Evolutionary conservation across 345 rosid genomes (phyloP).

Genomic region (Hypericum androsaemum): DNA sequence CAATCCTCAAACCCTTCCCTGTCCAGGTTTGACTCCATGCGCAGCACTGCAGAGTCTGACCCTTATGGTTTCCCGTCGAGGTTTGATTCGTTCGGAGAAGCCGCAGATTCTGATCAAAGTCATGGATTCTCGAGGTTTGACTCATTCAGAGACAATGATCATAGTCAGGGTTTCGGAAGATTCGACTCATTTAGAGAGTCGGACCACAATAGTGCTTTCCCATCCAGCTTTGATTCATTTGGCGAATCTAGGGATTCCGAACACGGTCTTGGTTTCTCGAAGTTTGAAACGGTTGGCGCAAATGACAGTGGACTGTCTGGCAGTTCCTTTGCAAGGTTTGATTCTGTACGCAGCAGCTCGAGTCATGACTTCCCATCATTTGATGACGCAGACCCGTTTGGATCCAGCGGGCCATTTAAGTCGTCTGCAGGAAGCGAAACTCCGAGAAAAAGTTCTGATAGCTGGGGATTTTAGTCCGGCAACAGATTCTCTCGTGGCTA

Average conservation of each 20-base stretch:
- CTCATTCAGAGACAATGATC: conserved; percentile 21
- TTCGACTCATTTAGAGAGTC: conserved; percentile 11
- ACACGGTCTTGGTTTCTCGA: too few species aligned
- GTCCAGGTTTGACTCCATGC: conserved; percentile 28
- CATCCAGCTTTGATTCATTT: conserved; percentile 48
- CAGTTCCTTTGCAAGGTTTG: too few species aligned
- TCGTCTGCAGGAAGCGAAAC: conserved; percentile 38
- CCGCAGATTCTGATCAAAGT: conserved; percentile 10
- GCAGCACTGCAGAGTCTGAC: neutral
- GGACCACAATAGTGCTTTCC: conserved; percentile 9
- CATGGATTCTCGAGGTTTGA: conserved; percentile 17
- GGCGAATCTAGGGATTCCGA: conserved; percentile 38
- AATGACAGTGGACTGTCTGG: too few species aligned
- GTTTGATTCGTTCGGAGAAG: conserved; percentile 10
- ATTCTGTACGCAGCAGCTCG: too few species aligned
- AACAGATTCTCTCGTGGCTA: too few species aligned
- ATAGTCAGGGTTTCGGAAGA: conserved; percentile 2
- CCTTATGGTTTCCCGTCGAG: conserved; percentile 2
- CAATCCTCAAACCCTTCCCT: too few species aligned
- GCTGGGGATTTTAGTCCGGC: conserved; percentile 45
- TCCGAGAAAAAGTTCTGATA: conserved; percentile 30
- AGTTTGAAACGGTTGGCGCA: too few species aligned
- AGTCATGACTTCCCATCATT: conserved; percentile 54
- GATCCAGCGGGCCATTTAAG: conserved; percentile 60
- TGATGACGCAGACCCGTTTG: conserved; percentile 72